Base-by-base conservation (phyloP, 192 early-diverging fungal genomes). In the Coemansia erecta region DNA sequence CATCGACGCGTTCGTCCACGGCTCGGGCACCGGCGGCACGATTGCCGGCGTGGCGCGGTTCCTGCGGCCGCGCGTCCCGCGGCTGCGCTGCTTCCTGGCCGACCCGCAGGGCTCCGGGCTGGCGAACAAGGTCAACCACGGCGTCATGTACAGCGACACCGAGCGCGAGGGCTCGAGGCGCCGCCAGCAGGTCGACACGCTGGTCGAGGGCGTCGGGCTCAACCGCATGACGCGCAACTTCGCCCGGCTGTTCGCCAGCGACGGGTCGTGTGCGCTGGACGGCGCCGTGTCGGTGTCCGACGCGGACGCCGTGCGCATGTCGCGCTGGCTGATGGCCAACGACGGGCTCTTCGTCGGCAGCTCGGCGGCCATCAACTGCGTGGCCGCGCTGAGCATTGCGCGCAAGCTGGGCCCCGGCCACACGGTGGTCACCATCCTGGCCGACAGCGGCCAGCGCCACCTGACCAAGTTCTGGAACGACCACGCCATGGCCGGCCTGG, bases 121-220 rank as follows among this genome's bases (percentile, higher is more conserved):
- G 41, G 94, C 86, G 62, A 86, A 95, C 81, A 91, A 90, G 55
- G 86, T 98, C 69, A 91, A 92, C 64, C 87, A 92, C 71, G 88
- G 88, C 46, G 85, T 94, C 63, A 89, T 98, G 91, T 98, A 93
- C 77, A 81, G 92, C 5, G 82, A 84, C 1, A 85, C 82, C 1
- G 95, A 98, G 65, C 83, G 86, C 35, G 97, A 98, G 65, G 97
- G 97, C 9, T 90, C 84, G 8, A 72, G 97, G 22, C 82, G 83
- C 46, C 87, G 97, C 8, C 94, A 98, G 72, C 97, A 98, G 66
- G 91, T 97, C n/a, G 97, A 98, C 64, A 90, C 97, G 26, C 84
- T 98, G 22, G 92, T 98, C 0, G 97, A 98, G 76, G 97, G 97
- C 6, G 85, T 98, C 8, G 97, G 97, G 0, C 88, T 97, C 59